Percentiles rank a stretch among this genome's conserved stretches.
These are phyloP conservation scores for Crepidotus variabilis DNA, from an alignment of 768 basidiomycete species.

Conservation along the genomic window DNA sequence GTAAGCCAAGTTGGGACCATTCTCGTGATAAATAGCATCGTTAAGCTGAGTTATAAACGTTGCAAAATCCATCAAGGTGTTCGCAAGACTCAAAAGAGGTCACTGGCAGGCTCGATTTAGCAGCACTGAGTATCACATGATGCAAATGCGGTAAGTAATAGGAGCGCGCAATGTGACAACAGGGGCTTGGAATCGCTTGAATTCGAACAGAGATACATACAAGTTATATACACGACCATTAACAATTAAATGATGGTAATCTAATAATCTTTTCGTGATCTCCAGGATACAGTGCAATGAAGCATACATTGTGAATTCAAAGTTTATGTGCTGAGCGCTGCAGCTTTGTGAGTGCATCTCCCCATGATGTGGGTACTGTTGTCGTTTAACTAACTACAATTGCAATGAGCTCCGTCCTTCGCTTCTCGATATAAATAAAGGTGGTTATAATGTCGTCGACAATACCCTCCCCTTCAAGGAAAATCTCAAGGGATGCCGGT, in stretches of 20 bases:
- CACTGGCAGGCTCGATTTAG: neutral
- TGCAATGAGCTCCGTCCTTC: neutral
- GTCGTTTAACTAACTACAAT: neutral
- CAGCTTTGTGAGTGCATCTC: no score
- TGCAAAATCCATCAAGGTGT: constrained; percentile 53
- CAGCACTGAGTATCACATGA: neutral
- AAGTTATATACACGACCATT: no score
- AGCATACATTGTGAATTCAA: no score
- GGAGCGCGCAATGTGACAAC: no score
- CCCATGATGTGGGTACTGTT: no score
- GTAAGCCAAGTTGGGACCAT: constrained; percentile 69
- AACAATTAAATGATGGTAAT: no score
- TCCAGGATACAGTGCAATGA: no score
- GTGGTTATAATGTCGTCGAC: constrained; percentile 19
- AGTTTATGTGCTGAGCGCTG: neutral
- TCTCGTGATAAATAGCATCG: constrained; percentile 56
- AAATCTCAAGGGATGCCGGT: constrained; percentile 18
- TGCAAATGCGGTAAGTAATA: no score
- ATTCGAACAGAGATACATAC: no score
- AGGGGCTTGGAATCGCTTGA: no score
- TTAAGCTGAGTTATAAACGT: constrained; percentile 58
- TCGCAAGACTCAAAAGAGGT: neutral
- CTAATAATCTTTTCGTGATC: no score
- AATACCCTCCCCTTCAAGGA: constrained; percentile 16
- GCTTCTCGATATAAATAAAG: constrained; percentile 19